Percentiles rank a stretch among this genome's conserved stretches.
These are phyloP conservation scores for Syncephalastrum contaminatum DNA, from an alignment of 371 early-diverging fungal genomes.

Conservation along the genomic window DNA sequence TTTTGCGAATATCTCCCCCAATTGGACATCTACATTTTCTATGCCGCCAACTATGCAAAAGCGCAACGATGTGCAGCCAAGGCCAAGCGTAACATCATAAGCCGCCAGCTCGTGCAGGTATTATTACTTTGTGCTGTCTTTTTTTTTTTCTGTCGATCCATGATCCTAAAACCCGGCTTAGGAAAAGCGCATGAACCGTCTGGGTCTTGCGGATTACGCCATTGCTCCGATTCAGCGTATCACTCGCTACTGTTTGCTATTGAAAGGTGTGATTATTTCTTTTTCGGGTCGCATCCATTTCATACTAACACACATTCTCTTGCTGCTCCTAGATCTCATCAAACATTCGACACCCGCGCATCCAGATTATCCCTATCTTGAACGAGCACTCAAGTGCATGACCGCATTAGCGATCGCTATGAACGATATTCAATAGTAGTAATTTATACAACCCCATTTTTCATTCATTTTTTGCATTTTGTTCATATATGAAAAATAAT, in stretches of 20 bases:
- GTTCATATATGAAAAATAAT: too few relatives aligned
- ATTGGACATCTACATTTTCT: constrained; percentile 42
- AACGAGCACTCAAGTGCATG: constrained; percentile 34
- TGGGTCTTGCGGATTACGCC: constrained; percentile 47
- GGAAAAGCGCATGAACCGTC: constrained; percentile 36
- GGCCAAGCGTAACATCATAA: constrained; percentile 29
- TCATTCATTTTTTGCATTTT: too few relatives aligned
- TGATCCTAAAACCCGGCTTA: constrained; percentile 30
- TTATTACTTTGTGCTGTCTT: constrained; percentile 13
- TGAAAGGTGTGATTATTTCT: constrained; percentile 36
- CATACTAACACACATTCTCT: constrained; percentile 1
- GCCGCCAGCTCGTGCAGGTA: constrained; percentile 37
- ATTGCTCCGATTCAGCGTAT: constrained; percentile 57
- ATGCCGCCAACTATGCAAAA: constrained; percentile 43
- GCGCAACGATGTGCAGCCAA: constrained; percentile 28
- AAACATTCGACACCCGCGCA: constrained; percentile 39
- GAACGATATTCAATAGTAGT: constrained; percentile 31
- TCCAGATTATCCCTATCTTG: constrained; percentile 34
- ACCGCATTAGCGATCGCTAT: constrained; percentile 46
- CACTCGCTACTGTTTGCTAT: constrained; percentile 46
- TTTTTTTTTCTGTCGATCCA: constrained; percentile 12
- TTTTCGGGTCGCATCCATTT: not conserved
- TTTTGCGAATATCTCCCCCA: constrained; percentile 37
- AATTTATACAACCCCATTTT: not conserved
- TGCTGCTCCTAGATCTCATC: constrained; percentile 36